Evolutionary conservation across 164 flowering plant species (phyloP), one percentile per base, ranked within the genome.

Genomic region (Platanus orientalis): DNA sequence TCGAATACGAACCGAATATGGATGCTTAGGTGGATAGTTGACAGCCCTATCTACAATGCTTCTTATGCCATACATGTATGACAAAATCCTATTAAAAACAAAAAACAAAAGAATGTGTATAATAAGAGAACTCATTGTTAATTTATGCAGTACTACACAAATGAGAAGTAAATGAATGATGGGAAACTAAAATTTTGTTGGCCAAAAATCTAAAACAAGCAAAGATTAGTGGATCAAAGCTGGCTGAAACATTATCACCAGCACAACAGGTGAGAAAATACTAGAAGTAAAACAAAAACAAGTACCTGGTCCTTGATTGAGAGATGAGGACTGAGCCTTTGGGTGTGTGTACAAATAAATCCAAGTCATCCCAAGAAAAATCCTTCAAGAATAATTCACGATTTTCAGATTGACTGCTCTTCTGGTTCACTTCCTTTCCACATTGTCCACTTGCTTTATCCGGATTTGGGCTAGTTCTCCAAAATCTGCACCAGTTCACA

Each of bases 221-320:
- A 36, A 50, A 23, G 20, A 16, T 19, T 1, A 58, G 21, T 29
- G 29, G 30, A 47, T 54, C 3, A 20, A 62, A 16, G 39, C 27
- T 2, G 20, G 39, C 16, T 61, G 36, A 24, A 0, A 45, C 24
- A n/a, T 27, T 3, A 6, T 57, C 0, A 7, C 7, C 26, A 54
- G 39, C 28, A 58, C 7, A 3, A 57, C 3, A 56, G 29, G 40
- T 17, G 7, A 60, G 50, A 61, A 49, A 54, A 12, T n/a, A 30
- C 45, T 24, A 16, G 28, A 61, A 56, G 7, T 27, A 23, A 50
- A 60, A 39, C 48, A 24, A 26, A 52, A 58, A 25, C 17, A 42
- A 57, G 13, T 76, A 92, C 98, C 98, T 92, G 73, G 83, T 84
- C 60, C 21, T 86, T 52, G 98, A 79, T 58, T 78, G 74, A 39